Conservation (phyloP, 768 basidiomycete species). For the Agaricus sinodeliciosus region DNA sequence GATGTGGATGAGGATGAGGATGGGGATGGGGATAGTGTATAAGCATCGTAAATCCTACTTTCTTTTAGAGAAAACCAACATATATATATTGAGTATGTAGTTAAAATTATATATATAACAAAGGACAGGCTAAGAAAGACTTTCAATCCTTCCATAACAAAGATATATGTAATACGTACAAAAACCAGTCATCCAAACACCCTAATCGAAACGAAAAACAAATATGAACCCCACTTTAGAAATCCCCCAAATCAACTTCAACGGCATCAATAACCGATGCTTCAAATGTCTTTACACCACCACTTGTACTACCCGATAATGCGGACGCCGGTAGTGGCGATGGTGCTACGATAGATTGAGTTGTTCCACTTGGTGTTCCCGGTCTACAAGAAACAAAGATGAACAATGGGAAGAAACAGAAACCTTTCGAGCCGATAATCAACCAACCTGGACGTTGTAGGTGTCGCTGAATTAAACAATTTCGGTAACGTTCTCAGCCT, state of each 20-base stretch:
- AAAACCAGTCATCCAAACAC: neutral
- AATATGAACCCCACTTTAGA: slow-evolving; percentile 27
- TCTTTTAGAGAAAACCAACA: too few species aligned
- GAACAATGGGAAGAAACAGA: neutral
- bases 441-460: slow-evolving; percentile 55
- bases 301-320: slow-evolving; percentile 15
- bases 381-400: slow-evolving; percentile 24
- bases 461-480: slow-evolving; percentile 42
- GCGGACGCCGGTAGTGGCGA: slow-evolving; percentile 12
- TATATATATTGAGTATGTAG: too few species aligned
- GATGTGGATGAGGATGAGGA: too few species aligned
- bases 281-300: slow-evolving; percentile 31
- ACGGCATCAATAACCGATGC: slow-evolving; percentile 55
- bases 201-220: neutral
- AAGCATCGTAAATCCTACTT: too few species aligned
- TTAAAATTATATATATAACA: too few species aligned
- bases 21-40: too few species aligned
- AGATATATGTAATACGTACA: neutral
- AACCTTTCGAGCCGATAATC: slow-evolving; percentile 2
- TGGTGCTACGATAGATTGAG: slow-evolving; percentile 17
- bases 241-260: slow-evolving; percentile 76
- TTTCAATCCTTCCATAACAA: too few species aligned
- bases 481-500: slow-evolving; percentile 60
- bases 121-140: too few species aligned
- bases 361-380: slow-evolving; percentile 32